phyloP scores from a whole-genome alignment of 108 stramenopile genomes.

The Nitzschia sp. region DNA sequence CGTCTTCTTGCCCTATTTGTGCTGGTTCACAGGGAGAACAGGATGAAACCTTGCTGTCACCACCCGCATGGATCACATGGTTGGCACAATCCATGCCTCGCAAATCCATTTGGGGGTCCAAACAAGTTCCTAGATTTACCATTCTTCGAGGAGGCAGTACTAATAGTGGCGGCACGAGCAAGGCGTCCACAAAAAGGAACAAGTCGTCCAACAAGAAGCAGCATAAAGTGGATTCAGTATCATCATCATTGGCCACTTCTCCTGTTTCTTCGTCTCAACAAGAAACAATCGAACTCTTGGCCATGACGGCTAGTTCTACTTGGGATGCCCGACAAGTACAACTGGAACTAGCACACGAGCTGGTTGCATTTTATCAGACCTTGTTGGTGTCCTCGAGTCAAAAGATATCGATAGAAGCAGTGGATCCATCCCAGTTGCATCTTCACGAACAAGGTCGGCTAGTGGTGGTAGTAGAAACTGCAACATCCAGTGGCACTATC shows the following conservation, averaged over 20 bases:
- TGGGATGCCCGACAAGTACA: conserved; percentile 30
- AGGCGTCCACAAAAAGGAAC: not conserved
- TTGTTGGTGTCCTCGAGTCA: not conserved
- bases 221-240: not conserved
- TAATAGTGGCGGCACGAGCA: no score
- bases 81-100: conserved; percentile 7
- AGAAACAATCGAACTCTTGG: conserved; percentile 18
- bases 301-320: conserved; percentile 11
- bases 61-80: conserved; percentile 18
- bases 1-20: not conserved
- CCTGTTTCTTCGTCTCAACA: not conserved
- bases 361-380: conserved; percentile 4
- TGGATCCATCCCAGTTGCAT: conserved; percentile 10
- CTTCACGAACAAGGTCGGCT: conserved; percentile 24
- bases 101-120: conserved; percentile 33
- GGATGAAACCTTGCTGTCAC: not conserved
- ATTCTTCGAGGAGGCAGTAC: conserved; percentile 1
- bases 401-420: not conserved
- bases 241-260: not conserved
- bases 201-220: not conserved
- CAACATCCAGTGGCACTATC: not conserved
- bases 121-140: conserved; percentile 20
- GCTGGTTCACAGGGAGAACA: not conserved
- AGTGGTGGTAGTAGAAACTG: not conserved
- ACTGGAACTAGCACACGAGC: conserved; percentile 14